phyloP scores from a whole-genome alignment of 257 asterid species.

The Solanum piurae region DNA sequence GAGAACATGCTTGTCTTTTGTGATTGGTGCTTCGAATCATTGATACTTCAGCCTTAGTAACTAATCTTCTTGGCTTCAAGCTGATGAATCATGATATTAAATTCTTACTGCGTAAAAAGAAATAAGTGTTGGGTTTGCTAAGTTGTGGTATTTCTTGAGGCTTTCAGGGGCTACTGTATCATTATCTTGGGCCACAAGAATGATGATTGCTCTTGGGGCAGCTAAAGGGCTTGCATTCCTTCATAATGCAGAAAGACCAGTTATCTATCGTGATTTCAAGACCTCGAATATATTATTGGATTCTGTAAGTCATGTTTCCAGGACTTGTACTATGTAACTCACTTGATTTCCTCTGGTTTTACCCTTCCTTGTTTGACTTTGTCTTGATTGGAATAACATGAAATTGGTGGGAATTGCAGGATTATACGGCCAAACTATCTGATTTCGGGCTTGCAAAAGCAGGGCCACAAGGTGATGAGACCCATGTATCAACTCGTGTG shows the following conservation, averaged over 20 bases:
- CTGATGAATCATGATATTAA: neutral
- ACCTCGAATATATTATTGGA: slow-evolving; percentile 92
- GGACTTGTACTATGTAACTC: neutral
- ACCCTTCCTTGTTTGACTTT: neutral
- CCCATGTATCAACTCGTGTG: slow-evolving; percentile 97
- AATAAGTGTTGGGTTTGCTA: slow-evolving; percentile 15
- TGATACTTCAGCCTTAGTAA: neutral
- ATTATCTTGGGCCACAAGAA: slow-evolving; percentile 87
- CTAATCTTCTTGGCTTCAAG: neutral
- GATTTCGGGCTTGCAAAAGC: slow-evolving; percentile 99
- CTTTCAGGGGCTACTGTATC: slow-evolving; percentile 78
- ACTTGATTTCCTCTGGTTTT: neutral
- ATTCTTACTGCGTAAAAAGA: neutral
- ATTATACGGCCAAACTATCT: slow-evolving; percentile 90
- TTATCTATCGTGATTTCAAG: slow-evolving; percentile 95
- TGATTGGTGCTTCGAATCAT: neutral
- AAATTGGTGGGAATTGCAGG: slow-evolving; percentile 36
- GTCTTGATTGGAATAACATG: neutral
- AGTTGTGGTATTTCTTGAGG: slow-evolving; percentile 52
- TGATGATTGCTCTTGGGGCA: slow-evolving; percentile 99
- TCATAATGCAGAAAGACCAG: slow-evolving; percentile 97
- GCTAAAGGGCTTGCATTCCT: slow-evolving; percentile 99
- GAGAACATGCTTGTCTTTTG: neutral
- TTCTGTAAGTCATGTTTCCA: slow-evolving; percentile 48
- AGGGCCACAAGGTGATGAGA: slow-evolving; percentile 99